Base-by-base conservation (phyloP, 176 grass and related monocot genomes). In the Poa annua region DNA sequence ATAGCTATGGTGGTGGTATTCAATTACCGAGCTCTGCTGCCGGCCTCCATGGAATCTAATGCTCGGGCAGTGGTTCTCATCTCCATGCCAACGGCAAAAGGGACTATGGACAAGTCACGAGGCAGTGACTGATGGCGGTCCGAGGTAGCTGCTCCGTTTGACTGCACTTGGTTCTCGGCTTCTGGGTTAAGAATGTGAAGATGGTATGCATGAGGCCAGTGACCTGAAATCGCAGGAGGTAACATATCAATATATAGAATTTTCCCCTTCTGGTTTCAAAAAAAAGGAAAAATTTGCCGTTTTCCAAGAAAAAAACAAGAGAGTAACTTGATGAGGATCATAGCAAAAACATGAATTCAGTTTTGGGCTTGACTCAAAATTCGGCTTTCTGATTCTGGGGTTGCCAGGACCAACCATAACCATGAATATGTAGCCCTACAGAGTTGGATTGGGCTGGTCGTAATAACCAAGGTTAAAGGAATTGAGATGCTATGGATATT, bases 201-300 rank as follows among this genome's bases (percentile, higher is more conserved):
- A 1, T 53, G 69, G 83, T 85, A 89, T 44, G 78, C 83, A 52
- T 89, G 83, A 81, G 83, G 88, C 88, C 88, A 85, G 16, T 85
- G 8, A 25, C 87, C 87, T 85, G 63, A 47, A 68, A 69, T 29
- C 38, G 53, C 9, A 78, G 33, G 11, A 21, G 26, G 17, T 19
- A 69, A 59, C 33, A 38, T 24, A 19, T 69, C 33, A 70, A 8
- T 55, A 47, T 3, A 8, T 11, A 14, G 2, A 48, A 48, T 48
- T 2, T 48, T 48, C 13, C 10, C 3, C 12, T 48, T 48, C 12
- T 13, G 11, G 11, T 12, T 29, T 29, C 29, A 48, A 13, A 48
- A 11, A 44, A 48, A 48, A 48, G 45, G 12, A 1, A 48, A 8
- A 48, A 3, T 10, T 42, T 42, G 41, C 7, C 11, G 45, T 12